phyloP scores from a whole-genome alignment of 768 basidiomycete genomes.

The Pulveroboletus sp. region DNA sequence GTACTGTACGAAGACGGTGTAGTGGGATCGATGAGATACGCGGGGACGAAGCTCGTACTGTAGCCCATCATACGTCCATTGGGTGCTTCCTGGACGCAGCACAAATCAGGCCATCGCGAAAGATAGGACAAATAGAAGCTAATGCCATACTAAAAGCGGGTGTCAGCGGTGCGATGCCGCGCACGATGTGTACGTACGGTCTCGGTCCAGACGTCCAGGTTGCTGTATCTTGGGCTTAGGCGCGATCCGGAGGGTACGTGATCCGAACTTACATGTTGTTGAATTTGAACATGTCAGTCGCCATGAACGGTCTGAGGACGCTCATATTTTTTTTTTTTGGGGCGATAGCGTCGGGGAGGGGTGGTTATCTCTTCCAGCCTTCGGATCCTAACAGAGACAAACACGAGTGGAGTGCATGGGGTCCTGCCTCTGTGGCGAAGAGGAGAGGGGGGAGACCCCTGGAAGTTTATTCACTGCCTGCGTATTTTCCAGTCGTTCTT shows the following conservation, averaged over 20 bases:
- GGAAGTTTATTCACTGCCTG: conserved; percentile 22
- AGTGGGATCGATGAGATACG: conserved; percentile 5
- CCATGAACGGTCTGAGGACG: conserved; percentile 78
- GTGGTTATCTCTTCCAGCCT: background rate
- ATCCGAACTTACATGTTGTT: conserved; percentile 69
- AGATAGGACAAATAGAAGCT: conserved; percentile 88
- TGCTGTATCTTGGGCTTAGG: conserved; percentile 43
- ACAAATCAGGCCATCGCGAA: conserved; percentile 88
- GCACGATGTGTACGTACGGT: conserved; percentile 53
- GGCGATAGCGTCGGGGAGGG: background rate
- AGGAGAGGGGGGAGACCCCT: conserved; percentile 21
- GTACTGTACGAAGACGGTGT: conserved; percentile 46
- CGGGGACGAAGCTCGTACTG: conserved; percentile 46
- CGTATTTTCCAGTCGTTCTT: conserved; percentile 20
- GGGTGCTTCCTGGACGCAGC: conserved; percentile 77
- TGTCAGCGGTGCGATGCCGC: conserved; percentile 1
- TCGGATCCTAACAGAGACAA: conserved; percentile 30
- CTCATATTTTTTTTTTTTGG: conserved; percentile 64
- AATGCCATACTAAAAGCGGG: conserved; percentile 63
- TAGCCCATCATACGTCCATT: conserved; percentile 89
- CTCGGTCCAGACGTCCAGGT: conserved; percentile 96
- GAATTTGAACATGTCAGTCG: conserved; percentile 87
- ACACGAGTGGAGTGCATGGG: conserved; percentile 26
- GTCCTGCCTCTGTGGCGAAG: conserved; percentile 8
- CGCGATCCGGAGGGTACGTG: background rate